Conservation (phyloP, 2,329 filamentous ascomycete species). For the Aschersonia sp. region DNA sequence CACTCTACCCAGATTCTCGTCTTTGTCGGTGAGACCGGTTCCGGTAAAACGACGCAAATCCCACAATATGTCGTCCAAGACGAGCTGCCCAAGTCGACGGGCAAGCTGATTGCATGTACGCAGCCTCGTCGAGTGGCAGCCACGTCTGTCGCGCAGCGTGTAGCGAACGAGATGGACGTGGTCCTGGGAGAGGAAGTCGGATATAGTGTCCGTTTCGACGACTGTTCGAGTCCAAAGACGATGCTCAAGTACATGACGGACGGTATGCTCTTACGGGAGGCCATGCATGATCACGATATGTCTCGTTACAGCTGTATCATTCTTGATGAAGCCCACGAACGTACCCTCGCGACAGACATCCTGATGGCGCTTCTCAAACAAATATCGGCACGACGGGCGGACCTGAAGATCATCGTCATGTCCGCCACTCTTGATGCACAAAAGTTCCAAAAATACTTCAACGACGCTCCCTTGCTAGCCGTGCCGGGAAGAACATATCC, state of each 20-base stretch:
- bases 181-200: constrained; percentile 86
- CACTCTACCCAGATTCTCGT: constrained; percentile 92
- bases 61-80: constrained; percentile 97
- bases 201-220: constrained; percentile 98
- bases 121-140: constrained; percentile 95
- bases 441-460: constrained; percentile 97
- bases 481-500: constrained; percentile 92
- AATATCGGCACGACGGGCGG: constrained; percentile 63
- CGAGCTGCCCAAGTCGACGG: constrained; percentile 72
- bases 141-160: constrained; percentile 97
- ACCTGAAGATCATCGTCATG: constrained; percentile 98
- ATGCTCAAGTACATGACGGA: constrained; percentile 99
- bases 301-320: constrained; percentile 94
- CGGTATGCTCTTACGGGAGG: constrained; percentile 92
- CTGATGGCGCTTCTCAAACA: constrained; percentile 94
- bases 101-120: constrained; percentile 91
- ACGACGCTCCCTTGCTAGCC: constrained; percentile 80
- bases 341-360: constrained; percentile 93
- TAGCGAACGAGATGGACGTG: constrained; percentile 93
- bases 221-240: constrained; percentile 77
- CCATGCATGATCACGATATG: constrained; percentile 89
- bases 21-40: constrained; percentile 98
- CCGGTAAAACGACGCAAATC: constrained; percentile 97
- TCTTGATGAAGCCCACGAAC: constrained; percentile 95
- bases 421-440: constrained; percentile 94